Evolutionary conservation across 148 eudicot genomes (phyloP).

Genomic region (Hydrangea macrophylla): DNA sequence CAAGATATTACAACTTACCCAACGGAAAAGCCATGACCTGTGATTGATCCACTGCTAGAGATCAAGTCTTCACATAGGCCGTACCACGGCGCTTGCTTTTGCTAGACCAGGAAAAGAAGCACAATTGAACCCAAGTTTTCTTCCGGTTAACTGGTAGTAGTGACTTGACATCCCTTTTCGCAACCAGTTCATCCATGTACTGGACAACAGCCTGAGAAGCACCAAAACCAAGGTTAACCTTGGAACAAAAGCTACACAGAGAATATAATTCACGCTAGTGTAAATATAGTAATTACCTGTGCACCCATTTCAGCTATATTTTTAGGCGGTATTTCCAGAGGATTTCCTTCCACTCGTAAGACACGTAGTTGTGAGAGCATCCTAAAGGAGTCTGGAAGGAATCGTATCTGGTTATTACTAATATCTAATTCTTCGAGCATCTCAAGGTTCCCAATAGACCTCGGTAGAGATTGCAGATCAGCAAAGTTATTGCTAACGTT

Average conservation of each 20-base stretch:
- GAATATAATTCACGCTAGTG: neutral
- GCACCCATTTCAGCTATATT: slow-evolving; percentile 61
- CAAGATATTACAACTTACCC: slow-evolving; percentile 19
- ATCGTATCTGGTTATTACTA: slow-evolving; percentile 71
- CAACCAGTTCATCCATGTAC: slow-evolving; percentile 63
- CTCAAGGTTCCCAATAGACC: slow-evolving; percentile 88
- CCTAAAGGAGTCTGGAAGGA: slow-evolving; percentile 77
- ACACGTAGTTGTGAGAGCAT: slow-evolving; percentile 40
- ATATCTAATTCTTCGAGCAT: slow-evolving; percentile 71
- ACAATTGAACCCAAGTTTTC: slow-evolving; percentile 62
- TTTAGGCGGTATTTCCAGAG: slow-evolving; percentile 73
- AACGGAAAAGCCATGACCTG: neutral
- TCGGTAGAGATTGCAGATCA: slow-evolving; percentile 59
- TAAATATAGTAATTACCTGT: slow-evolving; percentile 44
- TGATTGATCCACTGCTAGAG: slow-evolving; percentile 4
- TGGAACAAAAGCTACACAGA: neutral
- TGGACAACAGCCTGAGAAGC: slow-evolving; percentile 63
- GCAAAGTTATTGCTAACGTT: slow-evolving; percentile 85
- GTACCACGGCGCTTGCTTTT: slow-evolving; percentile 57
- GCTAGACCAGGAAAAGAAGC: slow-evolving; percentile 58
- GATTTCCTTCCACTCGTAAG: slow-evolving; percentile 62
- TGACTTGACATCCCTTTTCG: slow-evolving; percentile 51
- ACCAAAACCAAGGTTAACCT: neutral
- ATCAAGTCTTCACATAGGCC: slow-evolving; percentile 46
- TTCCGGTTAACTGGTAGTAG: slow-evolving; percentile 56